phyloP scores from a whole-genome alignment of 495 filamentous ascomycete genomes.

The Gamarada debralockiae region DNA sequence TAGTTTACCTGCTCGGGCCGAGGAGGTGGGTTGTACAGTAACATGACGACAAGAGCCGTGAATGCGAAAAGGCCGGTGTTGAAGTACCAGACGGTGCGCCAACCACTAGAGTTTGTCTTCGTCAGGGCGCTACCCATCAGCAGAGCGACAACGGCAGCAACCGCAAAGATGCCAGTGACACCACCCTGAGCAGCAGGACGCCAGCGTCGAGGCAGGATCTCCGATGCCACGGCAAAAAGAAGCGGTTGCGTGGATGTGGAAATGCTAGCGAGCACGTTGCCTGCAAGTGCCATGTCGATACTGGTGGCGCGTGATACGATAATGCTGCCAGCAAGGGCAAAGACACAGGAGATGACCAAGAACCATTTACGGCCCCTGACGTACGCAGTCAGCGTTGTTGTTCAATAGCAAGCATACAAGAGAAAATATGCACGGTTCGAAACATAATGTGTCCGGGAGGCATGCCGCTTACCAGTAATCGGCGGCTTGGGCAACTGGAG shows the following conservation, averaged over 20 bases:
- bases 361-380: slow-evolving; percentile 30
- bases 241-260: slow-evolving; percentile 32
- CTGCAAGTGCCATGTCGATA: slow-evolving; percentile 32
- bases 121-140: slow-evolving; percentile 26
- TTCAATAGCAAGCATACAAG: no score
- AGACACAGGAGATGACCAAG: slow-evolving; percentile 28
- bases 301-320: slow-evolving; percentile 29
- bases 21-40: slow-evolving; percentile 27
- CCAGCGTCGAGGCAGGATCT: slow-evolving; percentile 31
- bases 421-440: no score
- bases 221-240: slow-evolving; percentile 31
- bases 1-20: slow-evolving; percentile 9
- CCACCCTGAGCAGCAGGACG: slow-evolving; percentile 27
- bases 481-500: slow-evolving; percentile 31
- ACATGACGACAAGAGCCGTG: slow-evolving; percentile 17
- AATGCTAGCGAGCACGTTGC: slow-evolving; percentile 26
- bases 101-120: slow-evolving; percentile 23
- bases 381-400: no score
- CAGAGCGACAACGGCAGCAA: slow-evolving; percentile 18
- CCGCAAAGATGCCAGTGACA: slow-evolving; percentile 21
- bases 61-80: slow-evolving; percentile 18
- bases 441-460: no score
- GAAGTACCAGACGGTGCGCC: slow-evolving; percentile 31
- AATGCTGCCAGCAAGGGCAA: slow-evolving; percentile 27
- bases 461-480: slow-evolving; percentile 27